Conservation (phyloP, 2,329 filamentous ascomycete species). For the Colletotrichum scovillei region DNA sequence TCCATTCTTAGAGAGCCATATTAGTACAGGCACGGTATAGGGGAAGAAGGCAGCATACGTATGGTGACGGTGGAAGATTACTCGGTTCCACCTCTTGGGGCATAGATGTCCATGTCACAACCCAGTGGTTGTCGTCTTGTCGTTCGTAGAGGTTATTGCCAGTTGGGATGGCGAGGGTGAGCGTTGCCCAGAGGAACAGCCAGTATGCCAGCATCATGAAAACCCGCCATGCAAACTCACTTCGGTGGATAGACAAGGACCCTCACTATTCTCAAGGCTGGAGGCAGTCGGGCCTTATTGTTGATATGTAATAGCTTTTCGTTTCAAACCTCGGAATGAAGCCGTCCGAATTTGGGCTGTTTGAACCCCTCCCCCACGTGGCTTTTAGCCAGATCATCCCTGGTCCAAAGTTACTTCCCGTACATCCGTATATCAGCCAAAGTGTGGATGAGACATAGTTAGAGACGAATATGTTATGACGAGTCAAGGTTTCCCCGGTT, state of each 20-base stretch:
- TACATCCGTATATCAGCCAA: not conserved
- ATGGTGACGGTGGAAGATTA: constrained; percentile 71
- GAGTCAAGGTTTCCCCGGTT: not conserved
- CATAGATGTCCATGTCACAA: constrained; percentile 74
- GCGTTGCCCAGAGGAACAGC: not conserved
- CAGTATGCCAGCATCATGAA: not conserved
- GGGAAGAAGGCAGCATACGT: constrained; percentile 53
- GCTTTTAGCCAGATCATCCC: not conserved
- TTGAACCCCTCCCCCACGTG: not conserved
- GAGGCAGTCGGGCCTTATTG: not conserved
- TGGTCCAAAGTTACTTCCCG: not conserved
- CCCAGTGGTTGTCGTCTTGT: constrained; percentile 63
- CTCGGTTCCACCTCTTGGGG: constrained; percentile 71
- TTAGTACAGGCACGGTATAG: rapidly evolving
- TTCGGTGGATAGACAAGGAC: not conserved
- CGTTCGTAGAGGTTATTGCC: not conserved
- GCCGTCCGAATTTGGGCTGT: not conserved
- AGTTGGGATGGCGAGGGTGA: not conserved
- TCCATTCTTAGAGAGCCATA: constrained; percentile 40
- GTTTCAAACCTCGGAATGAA: not conserved
- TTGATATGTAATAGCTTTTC: not conserved
- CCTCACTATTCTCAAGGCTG: too few species aligned
- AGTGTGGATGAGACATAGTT: not conserved
- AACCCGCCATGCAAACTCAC: not conserved
- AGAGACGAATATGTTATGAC: not conserved